Conservation (phyloP, 2,329 filamentous ascomycete genomes). For the Fusarium citri region DNA sequence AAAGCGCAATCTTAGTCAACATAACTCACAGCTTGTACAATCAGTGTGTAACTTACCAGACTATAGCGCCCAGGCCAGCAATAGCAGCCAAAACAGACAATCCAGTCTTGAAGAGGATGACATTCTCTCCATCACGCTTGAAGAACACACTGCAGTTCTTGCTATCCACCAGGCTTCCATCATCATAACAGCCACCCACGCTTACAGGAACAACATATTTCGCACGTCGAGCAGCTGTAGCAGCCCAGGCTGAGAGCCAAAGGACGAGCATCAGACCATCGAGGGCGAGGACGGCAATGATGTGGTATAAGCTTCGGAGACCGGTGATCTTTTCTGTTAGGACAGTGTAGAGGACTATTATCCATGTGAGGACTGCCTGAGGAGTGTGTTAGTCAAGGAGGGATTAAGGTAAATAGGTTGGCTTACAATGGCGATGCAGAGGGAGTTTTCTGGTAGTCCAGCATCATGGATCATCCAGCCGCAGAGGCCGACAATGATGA, state of each 20-base stretch:
- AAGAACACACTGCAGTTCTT: constrained; percentile 50
- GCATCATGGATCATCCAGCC: constrained; percentile 53
- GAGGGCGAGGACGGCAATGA: constrained; percentile 58
- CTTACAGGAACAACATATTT: constrained; percentile 50
- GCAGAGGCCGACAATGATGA: constrained; percentile 58
- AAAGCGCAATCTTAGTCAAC: not conserved
- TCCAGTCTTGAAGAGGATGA: constrained; percentile 53
- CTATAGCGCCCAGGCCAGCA: constrained; percentile 58
- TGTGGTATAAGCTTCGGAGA: constrained; percentile 55
- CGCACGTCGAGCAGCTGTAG: constrained; percentile 55
- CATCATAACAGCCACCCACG: constrained; percentile 50
- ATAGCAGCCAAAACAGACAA: constrained; percentile 53
- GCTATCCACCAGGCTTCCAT: constrained; percentile 56
- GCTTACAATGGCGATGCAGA: constrained; percentile 40
- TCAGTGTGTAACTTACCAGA: constrained; percentile 50
- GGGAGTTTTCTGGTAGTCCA: constrained; percentile 33
- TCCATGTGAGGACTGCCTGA: constrained; percentile 60
- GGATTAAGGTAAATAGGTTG: not conserved
- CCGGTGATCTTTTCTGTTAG: constrained; percentile 54
- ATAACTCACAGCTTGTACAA: fast-evolving
- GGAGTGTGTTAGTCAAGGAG: constrained; percentile 14
- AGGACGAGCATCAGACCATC: constrained; percentile 59
- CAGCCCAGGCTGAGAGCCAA: constrained; percentile 60
- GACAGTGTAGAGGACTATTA: constrained; percentile 56
- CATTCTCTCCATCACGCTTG: constrained; percentile 37